phyloP scores from a whole-genome alignment of 1,284 basidiomycete genomes.

The Sanguinoderma infundibulare region DNA sequence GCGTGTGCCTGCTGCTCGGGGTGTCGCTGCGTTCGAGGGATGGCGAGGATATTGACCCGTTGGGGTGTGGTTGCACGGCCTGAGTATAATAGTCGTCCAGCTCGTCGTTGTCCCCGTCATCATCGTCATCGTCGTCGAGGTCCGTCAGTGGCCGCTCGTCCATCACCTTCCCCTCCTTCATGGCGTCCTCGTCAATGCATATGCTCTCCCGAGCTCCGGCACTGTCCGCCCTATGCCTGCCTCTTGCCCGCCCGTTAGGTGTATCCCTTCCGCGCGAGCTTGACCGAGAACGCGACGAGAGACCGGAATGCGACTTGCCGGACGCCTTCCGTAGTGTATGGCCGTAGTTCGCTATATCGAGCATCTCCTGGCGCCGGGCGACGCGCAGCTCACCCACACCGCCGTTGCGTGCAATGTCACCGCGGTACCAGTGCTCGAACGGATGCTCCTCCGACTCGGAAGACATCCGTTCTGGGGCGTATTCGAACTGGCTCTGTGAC shows the following conservation, averaged over 20 bases:
- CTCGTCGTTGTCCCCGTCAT: conserved; percentile 31
- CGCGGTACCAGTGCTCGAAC: conserved; percentile 84
- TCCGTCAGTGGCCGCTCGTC: conserved; percentile 76
- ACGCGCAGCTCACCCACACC: conserved; percentile 79
- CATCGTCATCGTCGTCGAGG: conserved; percentile 40
- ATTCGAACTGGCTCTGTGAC: conserved; percentile 29
- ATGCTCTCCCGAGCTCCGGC: conserved; percentile 62
- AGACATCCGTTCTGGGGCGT: conserved; percentile 50
- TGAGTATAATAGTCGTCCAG: conserved; percentile 30
- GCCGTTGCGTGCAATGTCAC: conserved; percentile 77
- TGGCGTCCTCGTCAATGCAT: conserved; percentile 63
- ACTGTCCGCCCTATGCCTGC: conserved; percentile 58
- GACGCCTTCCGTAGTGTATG: conserved; percentile 44
- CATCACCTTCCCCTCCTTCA: conserved; percentile 53
- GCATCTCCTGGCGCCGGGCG: conserved; percentile 73
- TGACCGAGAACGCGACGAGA: conserved; percentile 32
- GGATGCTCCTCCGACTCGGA: conserved; percentile 78
- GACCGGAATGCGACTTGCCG: conserved; percentile 20
- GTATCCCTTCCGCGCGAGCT: conserved; percentile 32
- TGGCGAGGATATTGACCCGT: conserved; percentile 29
- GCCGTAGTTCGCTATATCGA: conserved; percentile 82
- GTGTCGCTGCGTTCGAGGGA: conserved; percentile 27
- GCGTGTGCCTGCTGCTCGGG: conserved; percentile 20
- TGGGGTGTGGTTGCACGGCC: conserved; percentile 29
- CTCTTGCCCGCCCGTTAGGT: conserved; percentile 12